Evolutionary conservation across 805 yeast species (phyloP).

Genomic region (Suhomyces xylopsoci): DNA sequence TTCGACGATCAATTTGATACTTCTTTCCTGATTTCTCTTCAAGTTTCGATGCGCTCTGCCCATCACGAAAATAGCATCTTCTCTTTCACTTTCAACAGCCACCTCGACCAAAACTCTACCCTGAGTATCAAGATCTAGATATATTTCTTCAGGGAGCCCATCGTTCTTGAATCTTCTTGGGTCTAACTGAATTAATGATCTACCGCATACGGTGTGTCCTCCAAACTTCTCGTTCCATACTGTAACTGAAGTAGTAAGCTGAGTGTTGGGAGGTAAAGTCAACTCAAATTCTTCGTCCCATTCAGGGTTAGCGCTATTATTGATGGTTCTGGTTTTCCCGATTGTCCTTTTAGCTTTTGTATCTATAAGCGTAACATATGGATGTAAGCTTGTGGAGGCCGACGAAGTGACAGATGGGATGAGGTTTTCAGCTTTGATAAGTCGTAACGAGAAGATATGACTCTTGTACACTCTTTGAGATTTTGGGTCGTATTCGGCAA

Average conservation of each 20-base stretch:
- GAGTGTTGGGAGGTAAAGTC: slow-evolving; percentile 35
- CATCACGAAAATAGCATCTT: slow-evolving; percentile 77
- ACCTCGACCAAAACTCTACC: slow-evolving; percentile 67
- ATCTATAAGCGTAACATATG: slow-evolving; percentile 64
- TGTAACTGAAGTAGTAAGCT: slow-evolving; percentile 52
- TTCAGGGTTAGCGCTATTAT: slow-evolving; percentile 62
- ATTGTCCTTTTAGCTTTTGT: slow-evolving; percentile 51
- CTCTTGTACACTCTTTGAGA: slow-evolving; percentile 33
- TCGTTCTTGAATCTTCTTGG: slow-evolving; percentile 62
- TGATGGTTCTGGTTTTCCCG: slow-evolving; percentile 66
- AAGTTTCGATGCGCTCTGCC: slow-evolving; percentile 72
- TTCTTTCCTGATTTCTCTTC: slow-evolving; percentile 60
- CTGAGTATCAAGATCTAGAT: slow-evolving; percentile 59
- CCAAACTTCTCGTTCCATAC: slow-evolving; percentile 67
- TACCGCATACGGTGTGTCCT: slow-evolving; percentile 63
- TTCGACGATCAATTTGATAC: slow-evolving; percentile 66
- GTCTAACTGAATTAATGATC: slow-evolving; percentile 57
- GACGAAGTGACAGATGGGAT: slow-evolving; percentile 36
- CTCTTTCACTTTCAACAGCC: slow-evolving; percentile 74
- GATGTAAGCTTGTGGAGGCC: slow-evolving; percentile 35
- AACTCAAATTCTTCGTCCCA: slow-evolving; percentile 88
- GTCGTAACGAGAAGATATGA: slow-evolving; percentile 60
- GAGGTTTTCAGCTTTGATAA: slow-evolving; percentile 63
- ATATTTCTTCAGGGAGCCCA: slow-evolving; percentile 61
- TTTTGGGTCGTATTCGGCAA: slow-evolving; percentile 33